Percentiles rank a stretch among this genome's conserved stretches.
phyloP scores from a whole-genome alignment of 345 rosid genomes.

The Aurinia saxatilis region DNA sequence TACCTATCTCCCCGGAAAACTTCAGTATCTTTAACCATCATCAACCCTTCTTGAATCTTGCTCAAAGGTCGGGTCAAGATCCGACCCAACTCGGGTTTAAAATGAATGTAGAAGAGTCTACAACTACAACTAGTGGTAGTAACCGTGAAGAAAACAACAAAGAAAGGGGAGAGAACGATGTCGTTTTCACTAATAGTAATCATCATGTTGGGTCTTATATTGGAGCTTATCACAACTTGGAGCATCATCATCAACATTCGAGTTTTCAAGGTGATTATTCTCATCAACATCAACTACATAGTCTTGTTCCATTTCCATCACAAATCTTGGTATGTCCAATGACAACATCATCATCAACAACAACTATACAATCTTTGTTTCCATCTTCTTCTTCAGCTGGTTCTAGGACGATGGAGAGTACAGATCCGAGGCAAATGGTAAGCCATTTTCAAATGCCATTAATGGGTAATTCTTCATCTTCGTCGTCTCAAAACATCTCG shows the following conservation, averaged over 20 bases:
- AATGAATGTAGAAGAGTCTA: conserved; percentile 18
- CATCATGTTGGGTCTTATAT: conserved; percentile 21
- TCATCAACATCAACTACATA: conserved; percentile 25
- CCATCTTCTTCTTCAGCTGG: conserved; percentile 23
- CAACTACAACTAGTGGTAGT: conserved; percentile 24
- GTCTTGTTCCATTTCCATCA: conserved; percentile 47
- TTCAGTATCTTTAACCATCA: conserved; percentile 31
- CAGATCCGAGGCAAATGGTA: conserved; percentile 36
- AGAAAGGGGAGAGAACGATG: conserved; percentile 12
- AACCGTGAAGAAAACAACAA: conserved; percentile 29
- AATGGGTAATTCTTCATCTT: conserved; percentile 30
- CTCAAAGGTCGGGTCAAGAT: conserved; percentile 27
- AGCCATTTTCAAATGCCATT: conserved; percentile 46
- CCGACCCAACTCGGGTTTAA: conserved; percentile 37
- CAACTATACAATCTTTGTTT: conserved; percentile 36
- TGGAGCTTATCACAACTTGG: conserved; percentile 30
- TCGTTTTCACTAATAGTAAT: conserved; percentile 15
- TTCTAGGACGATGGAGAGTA: conserved; percentile 18
- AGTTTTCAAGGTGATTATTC: conserved; percentile 10
- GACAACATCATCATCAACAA: conserved; percentile 12
- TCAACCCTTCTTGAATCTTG: conserved; percentile 22
- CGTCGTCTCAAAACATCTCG: conserved; percentile 23
- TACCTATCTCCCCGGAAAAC: conserved; percentile 38
- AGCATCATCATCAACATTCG: conserved; percentile 29
- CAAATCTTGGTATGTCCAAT: conserved; percentile 43